Evolutionary conservation across 1,139 yeast species (phyloP), one percentile per base, ranked within the genome.

Genomic region (Nakaseomyces glabratus): DNA sequence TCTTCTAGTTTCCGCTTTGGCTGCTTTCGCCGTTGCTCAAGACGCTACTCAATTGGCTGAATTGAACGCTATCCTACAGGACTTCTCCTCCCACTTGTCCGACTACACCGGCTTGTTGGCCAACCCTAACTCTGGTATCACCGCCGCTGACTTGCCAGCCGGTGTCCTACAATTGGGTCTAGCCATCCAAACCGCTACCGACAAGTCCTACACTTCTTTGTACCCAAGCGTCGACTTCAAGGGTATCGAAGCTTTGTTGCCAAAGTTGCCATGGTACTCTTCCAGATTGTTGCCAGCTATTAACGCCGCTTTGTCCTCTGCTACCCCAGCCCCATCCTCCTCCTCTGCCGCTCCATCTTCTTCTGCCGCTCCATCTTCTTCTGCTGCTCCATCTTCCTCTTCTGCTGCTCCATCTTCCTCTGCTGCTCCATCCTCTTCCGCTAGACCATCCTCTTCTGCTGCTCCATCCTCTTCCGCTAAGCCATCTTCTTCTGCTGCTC

Each of bases 221-320:
- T 55, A 49, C 41, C 31, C 48, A 26, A 34, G 42, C 33, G 46
- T 56, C 26, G 52, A 56, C 40, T 39, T 47, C 35, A 36, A 47
- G 26, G 56, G 51, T 19, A 57, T 57, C 30, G 47, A 57, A n/a
- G 35, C 57, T n/a, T 57, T 63, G 44, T 59, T 60, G 18, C 59
- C 68, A 24, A 60, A 51, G 26, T 52, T 66, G 34, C 68, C 69
- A 48, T 65, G 70, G 70, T 65, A 64, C 49, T 59, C 66, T 9
- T 43, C 60, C 35, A 63, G 70, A 60, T 42, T 59, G 29, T 47
- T 39, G 9, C 51, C 57, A 25, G 42, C 45, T 15, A 30, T 48
- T n/a, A 38, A 39, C 10, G 36, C 51, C 29, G 39, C 36, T 25
- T 37, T 2, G 23, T 19, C 21, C 9, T n/a, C 35, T 14, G 21